Base-by-base conservation (phyloP, 2,329 filamentous ascomycete species). In the Hypocrella siamensis region DNA sequence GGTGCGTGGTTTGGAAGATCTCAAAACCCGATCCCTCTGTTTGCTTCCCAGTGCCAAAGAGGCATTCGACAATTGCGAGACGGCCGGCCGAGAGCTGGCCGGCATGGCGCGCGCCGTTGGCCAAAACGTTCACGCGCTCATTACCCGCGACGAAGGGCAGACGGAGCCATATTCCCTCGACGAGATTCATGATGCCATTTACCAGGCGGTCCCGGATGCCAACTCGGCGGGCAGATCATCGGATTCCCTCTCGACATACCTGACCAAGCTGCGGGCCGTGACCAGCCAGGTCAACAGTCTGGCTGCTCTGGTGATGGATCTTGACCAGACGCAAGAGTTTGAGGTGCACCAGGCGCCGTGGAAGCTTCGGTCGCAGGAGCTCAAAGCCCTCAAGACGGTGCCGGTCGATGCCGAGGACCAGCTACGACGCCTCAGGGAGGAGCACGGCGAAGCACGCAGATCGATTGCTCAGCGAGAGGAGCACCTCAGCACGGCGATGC, bases 351-450 rank as follows among this genome's bases (percentile, higher is more conserved):
- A 71, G 1, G 70, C 79, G 4, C 90, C 90, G 3, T 98, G 90
- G 90, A 66, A 80, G 32, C 65, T 84, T 19, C 78, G 86, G 33
- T 77, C 84, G 3, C 73, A 80, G 44, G 79, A 90, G 45, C 67
- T 96, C 32, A 83, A 79, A 52, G 73, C 74, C n/a, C 78, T 79
- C 41, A 88, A 90, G 60, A 75, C 73, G 16, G 71, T 83, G 22
- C 78, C 83, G 0, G 67, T 85, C 25, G 84, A 93, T 46, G 75
- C 79, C 1, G 84, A 93, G 47, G 81, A 88, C 46, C 82, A 93
- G 51, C 68, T 94, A 33, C 72, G 79, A 6, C 74, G 77, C 15
- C 63, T 93, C 35, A 83, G 78, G 44, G 81, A 86, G 32, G 79
- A 88, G 42, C 70, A 90, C 41, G 74, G 77, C 41, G 82, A 88